phyloP scores from a whole-genome alignment of 345 rosid genomes.

The Brassica carinata region DNA sequence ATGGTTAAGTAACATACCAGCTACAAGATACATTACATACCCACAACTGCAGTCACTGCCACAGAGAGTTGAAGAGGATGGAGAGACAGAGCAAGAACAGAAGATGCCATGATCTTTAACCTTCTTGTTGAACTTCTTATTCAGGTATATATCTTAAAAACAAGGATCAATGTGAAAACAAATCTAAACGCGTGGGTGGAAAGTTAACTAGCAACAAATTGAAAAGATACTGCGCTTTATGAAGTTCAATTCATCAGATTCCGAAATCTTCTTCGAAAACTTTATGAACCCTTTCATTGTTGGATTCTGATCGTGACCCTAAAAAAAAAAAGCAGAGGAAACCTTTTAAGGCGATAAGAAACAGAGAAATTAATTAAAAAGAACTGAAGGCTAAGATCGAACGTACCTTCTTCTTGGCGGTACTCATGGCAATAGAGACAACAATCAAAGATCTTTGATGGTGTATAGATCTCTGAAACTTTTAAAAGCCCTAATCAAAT shows the following conservation, averaged over 20 bases:
- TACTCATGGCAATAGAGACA: slow-evolving; percentile 18
- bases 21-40: slow-evolving; percentile 45
- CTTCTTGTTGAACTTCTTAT: slow-evolving; percentile 66
- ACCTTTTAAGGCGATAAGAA: neutral
- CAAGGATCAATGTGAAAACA: slow-evolving; percentile 37
- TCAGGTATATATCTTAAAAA: slow-evolving; percentile 67
- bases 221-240: slow-evolving; percentile 83
- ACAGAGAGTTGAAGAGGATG: slow-evolving; percentile 67
- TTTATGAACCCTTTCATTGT: slow-evolving; percentile 48
- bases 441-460: neutral
- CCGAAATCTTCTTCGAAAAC: slow-evolving; percentile 53
- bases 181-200: neutral
- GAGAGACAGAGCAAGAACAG: slow-evolving; percentile 65
- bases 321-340: slow-evolving; percentile 19
- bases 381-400: neutral
- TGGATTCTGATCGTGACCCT: slow-evolving; percentile 47
- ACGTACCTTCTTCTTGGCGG: slow-evolving; percentile 27
- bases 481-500: neutral
- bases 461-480: neutral
- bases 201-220: neutral
- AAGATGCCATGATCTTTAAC: slow-evolving; percentile 94
- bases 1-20: neutral
- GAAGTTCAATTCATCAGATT: slow-evolving; percentile 61
- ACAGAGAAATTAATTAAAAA: neutral
- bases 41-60: slow-evolving; percentile 89